Percentiles rank a stretch among this genome's conserved stretches.
These are phyloP conservation scores for Daldinia loculata DNA, from an alignment of 495 filamentous ascomycete genomes.

Conservation along the genomic window DNA sequence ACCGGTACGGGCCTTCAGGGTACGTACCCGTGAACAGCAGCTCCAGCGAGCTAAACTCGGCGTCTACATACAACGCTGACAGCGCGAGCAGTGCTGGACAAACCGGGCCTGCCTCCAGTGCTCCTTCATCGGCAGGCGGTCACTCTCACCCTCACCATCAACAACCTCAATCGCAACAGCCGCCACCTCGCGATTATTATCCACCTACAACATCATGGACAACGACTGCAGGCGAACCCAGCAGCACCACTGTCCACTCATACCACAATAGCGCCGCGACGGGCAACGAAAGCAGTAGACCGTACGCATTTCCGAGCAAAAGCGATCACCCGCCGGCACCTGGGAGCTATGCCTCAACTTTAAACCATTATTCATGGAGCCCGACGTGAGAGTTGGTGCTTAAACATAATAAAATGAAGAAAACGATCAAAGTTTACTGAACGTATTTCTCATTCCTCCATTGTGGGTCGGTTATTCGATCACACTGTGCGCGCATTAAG, in stretches of 20 bases:
- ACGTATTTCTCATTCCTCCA: constrained; percentile 22
- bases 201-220: constrained; percentile 57
- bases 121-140: constrained; percentile 33
- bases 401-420: constrained; percentile 6
- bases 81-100: constrained; percentile 28
- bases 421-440: constrained; percentile 13
- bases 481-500: constrained; percentile 1
- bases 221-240: constrained; percentile 52
- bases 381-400: constrained; percentile 34
- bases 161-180: constrained; percentile 38
- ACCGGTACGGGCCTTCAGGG: constrained; percentile 57
- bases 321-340: constrained; percentile 44
- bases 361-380: constrained; percentile 52
- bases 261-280: constrained; percentile 42
- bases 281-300: constrained; percentile 48
- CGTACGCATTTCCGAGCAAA: constrained; percentile 53
- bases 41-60: constrained; percentile 48
- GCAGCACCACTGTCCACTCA: constrained; percentile 46
- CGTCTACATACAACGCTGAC: constrained; percentile 46
- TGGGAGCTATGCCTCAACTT: constrained; percentile 42
- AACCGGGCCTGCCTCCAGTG: constrained; percentile 23
- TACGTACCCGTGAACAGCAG: constrained; percentile 39
- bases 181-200: constrained; percentile 57
- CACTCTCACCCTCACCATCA: constrained; percentile 35
- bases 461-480: constrained; percentile 9